Evolutionary conservation across 306 rosid species (phyloP).

Genomic region (Citrullus colocynthis): DNA sequence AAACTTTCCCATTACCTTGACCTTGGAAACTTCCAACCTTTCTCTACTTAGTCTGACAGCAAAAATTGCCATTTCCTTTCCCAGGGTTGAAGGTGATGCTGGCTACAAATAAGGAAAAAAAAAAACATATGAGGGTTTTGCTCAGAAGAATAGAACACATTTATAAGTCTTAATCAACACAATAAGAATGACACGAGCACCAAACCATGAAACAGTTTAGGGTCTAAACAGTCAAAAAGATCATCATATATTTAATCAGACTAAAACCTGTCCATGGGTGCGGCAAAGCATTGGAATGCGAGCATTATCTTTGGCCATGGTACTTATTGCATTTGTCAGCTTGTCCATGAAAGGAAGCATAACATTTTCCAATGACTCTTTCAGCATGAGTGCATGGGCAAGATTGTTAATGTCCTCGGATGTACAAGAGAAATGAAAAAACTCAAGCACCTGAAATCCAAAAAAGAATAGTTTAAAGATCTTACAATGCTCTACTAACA

Average conservation of each 20-base stretch:
- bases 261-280: constrained; percentile 79
- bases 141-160: not conserved
- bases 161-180: not conserved
- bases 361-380: constrained; percentile 44
- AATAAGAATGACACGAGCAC: not conserved
- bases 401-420: constrained; percentile 89
- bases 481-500: not conserved
- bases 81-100: constrained; percentile 90
- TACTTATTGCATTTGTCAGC: constrained; percentile 41
- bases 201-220: not conserved
- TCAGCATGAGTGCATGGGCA: constrained; percentile 83
- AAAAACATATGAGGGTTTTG: not conserved
- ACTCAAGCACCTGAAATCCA: constrained; percentile 59
- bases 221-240: not conserved
- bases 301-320: constrained; percentile 56
- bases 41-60: constrained; percentile 69
- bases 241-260: constrained; percentile 2
- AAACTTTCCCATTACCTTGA: constrained; percentile 73
- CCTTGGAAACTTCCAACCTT: constrained; percentile 46
- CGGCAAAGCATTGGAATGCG: constrained; percentile 73
- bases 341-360: constrained; percentile 60
- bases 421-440: constrained; percentile 85
- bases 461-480: not conserved
- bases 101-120: constrained; percentile 28
- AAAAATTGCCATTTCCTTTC: constrained; percentile 92